Evolutionary conservation across 2,329 filamentous ascomycete species (phyloP).

Genomic region (Penicillium janthinellum): DNA sequence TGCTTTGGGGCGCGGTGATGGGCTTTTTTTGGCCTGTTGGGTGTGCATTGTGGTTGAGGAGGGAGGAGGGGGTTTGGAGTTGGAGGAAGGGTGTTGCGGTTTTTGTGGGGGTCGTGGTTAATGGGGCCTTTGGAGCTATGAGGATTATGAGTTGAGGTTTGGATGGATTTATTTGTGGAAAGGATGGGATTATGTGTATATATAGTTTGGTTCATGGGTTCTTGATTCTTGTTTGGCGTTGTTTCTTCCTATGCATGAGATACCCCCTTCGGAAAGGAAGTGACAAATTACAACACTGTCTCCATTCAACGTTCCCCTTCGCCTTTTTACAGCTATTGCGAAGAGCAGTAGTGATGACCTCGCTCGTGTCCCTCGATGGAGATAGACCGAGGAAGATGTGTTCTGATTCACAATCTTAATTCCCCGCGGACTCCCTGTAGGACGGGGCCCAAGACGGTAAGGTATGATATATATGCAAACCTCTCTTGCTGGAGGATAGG

Average conservation of each 20-base stretch:
- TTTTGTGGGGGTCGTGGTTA: slow-evolving; percentile 78
- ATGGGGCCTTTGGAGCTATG: slow-evolving; percentile 73
- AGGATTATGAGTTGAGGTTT: slow-evolving; percentile 49
- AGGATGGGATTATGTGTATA: neutral
- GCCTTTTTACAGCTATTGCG: neutral
- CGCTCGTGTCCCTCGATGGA: too few relatives aligned
- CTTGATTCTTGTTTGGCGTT: neutral
- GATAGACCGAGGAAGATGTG: too few relatives aligned
- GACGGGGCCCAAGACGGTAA: too few relatives aligned
- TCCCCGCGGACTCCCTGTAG: neutral
- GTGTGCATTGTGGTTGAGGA: slow-evolving; percentile 78
- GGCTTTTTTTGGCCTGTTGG: slow-evolving; percentile 96
- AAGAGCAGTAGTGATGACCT: too few relatives aligned
- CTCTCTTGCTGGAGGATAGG: too few relatives aligned
- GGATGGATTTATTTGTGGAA: neutral
- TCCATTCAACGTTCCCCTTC: neutral
- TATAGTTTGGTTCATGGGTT: neutral
- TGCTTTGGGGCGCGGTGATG: slow-evolving; percentile 84
- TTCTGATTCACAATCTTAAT: too few relatives aligned
- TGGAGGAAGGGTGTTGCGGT: slow-evolving; percentile 84
- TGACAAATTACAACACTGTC: neutral
- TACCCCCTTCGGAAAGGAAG: slow-evolving; percentile 17
- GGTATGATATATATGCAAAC: too few relatives aligned
- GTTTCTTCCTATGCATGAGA: slow-evolving; percentile 21
- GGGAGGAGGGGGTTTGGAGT: slow-evolving; percentile 86